Percentiles rank a stretch among this genome's conserved stretches.
Evolutionary conservation across 805 yeast species (phyloP).

Genomic region (Maudiozyma pseudohumilis): DNA sequence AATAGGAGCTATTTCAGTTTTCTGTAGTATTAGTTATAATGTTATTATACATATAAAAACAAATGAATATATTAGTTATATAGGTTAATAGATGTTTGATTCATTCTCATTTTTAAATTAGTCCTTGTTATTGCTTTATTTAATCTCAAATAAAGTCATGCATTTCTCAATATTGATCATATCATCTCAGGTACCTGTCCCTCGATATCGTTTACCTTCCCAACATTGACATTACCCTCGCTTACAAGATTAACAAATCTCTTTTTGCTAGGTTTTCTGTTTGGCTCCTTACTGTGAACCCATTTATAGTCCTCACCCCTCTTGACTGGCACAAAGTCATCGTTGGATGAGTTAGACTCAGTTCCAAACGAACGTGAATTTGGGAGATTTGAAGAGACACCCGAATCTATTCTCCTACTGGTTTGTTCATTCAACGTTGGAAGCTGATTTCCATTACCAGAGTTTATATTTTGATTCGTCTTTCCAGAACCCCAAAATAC

Average conservation of each 20-base stretch:
- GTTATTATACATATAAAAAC: background rate
- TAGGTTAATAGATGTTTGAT: background rate
- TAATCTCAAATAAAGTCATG: background rate
- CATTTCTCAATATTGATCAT: slow-evolving; percentile 4
- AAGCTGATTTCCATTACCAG: slow-evolving; percentile 1
- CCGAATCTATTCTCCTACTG: background rate
- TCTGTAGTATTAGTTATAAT: background rate
- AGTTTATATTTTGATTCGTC: background rate
- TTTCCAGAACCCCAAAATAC: slow-evolving; percentile 25
- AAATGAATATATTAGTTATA: background rate
- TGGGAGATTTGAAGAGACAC: background rate
- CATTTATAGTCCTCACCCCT: slow-evolving; percentile 25
- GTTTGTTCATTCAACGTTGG: slow-evolving; percentile 11
- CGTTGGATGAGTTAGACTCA: slow-evolving; percentile 20
- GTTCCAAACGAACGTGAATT: slow-evolving; percentile 6
- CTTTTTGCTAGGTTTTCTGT: slow-evolving; percentile 27
- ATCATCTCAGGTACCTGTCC: slow-evolving; percentile 27
- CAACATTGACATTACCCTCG: slow-evolving; percentile 27
- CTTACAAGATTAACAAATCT: slow-evolving; percentile 30
- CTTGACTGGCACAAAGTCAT: slow-evolving; percentile 28
- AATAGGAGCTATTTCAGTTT: background rate
- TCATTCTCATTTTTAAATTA: background rate
- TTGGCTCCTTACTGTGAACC: slow-evolving; percentile 22
- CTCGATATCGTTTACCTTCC: slow-evolving; percentile 25
- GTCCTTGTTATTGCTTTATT: slow-evolving; percentile 9